Evolutionary conservation across 305 asterid species (phyloP), one percentile per base, ranked within the genome.

Genomic region (Fraxinus ornus): DNA sequence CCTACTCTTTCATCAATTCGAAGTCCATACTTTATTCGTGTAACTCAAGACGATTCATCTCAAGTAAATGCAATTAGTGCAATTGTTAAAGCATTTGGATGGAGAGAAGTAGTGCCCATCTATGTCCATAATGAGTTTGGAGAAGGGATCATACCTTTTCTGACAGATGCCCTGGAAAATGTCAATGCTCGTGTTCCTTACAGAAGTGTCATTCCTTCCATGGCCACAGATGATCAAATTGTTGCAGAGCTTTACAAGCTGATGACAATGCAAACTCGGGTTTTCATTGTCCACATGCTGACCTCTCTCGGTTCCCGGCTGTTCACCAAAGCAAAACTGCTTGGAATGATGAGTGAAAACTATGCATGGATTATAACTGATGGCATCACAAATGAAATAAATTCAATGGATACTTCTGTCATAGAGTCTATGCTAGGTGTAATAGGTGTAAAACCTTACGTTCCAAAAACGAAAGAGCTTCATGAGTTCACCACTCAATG

Each of bases 371-470:
- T 92, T 22, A 76, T 81, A 21, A 89, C 92, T 9, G 89, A 87
- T 81, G 87, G 90, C 2, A 66, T 92, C 76, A 68, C 84, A 2
- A 77, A 84, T 49, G 85, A 8, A 35, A 36, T 91, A 32, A 73
- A 47, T 28, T 72, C 77, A 1, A 10, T 89, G 64, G 86, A 85
- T 83, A 71, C 71, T 41, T 62, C 88, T 17, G 88, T 78, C 35
- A 21, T 82, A 33, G 86, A 83, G 28, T 83, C 94, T 22, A 91
- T 92, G 97, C 80, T 82, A 22, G 97, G 97, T 17, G 97, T 91
- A 2, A 82, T 92, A 0, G 97, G 97, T 0, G 88, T 94, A 26
- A 83, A 75, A 73, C 91, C 95, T 21, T 73, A 89, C 70, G 77
- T 84, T n/a, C 90, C 90, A 2, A 79, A 62, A 30, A 84, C 88